Evolutionary conservation across 2,329 filamentous ascomycete species (phyloP).

Genomic region (Cryphonectria japonica): DNA sequence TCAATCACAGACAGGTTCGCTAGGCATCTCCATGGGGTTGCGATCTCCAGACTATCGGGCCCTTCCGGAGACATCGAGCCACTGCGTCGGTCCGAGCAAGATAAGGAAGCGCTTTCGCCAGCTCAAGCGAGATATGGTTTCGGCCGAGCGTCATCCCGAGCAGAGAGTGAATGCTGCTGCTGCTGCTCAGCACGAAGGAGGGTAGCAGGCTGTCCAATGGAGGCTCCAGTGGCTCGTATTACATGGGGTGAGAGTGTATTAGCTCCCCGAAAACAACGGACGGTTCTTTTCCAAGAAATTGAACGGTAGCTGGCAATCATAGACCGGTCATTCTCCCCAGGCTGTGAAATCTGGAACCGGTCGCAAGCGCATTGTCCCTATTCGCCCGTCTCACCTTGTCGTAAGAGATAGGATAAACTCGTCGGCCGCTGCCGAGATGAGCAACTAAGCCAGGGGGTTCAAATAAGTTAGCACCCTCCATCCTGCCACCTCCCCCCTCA

Average conservation of each 20-base stretch:
- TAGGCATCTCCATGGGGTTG: conserved; percentile 7
- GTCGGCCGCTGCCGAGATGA: conserved; percentile 14
- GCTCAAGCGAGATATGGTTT: conserved; percentile 11
- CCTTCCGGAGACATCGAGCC: conserved; percentile 24
- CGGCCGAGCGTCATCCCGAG: background rate
- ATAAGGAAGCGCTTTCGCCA: conserved; percentile 8
- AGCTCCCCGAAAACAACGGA: background rate
- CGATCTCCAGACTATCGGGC: conserved; percentile 12
- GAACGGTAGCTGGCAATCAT: background rate
- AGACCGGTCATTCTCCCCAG: background rate
- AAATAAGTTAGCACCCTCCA: background rate
- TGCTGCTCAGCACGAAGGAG: background rate
- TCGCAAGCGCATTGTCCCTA: background rate
- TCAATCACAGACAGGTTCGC: conserved; percentile 20
- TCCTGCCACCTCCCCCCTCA: background rate
- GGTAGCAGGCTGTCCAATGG: background rate
- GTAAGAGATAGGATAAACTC: conserved; percentile 8
- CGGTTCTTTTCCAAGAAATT: background rate
- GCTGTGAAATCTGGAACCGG: background rate
- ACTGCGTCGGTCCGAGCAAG: conserved; percentile 9
- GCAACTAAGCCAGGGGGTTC: background rate
- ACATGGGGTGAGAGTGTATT: background rate
- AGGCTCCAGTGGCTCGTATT: too few species aligned
- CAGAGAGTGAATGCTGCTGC: background rate
- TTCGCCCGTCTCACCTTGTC: background rate